These are phyloP conservation scores for Cordyceps sp. DNA, from an alignment of 2,329 filamentous ascomycete species.

Conservation along the genomic window DNA sequence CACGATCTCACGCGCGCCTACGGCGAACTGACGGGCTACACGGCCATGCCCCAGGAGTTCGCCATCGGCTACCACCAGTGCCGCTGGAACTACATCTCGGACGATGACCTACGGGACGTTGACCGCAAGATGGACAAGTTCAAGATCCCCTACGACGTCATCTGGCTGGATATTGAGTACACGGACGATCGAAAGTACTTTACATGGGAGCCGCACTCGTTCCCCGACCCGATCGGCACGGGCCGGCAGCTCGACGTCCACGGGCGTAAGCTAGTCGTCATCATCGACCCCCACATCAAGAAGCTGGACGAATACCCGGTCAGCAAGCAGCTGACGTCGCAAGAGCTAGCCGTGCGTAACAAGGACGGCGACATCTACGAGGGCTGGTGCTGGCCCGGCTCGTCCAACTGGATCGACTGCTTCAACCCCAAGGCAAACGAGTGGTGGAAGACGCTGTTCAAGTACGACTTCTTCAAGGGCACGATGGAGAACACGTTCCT, in stretches of 20 bases:
- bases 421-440: constrained; percentile 84
- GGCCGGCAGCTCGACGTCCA: constrained; percentile 71
- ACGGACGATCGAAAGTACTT: constrained; percentile 97
- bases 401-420: constrained; percentile 88
- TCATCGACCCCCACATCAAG: constrained; percentile 98
- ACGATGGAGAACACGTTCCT: constrained; percentile 77
- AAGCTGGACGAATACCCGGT: constrained; percentile 66
- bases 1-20: constrained; percentile 70
- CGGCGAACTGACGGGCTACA: constrained; percentile 79
- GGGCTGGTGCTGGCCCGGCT: constrained; percentile 97
- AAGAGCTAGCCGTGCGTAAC: constrained; percentile 72
- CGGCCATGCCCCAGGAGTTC: constrained; percentile 82
- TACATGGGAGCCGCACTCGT: constrained; percentile 84
- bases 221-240: constrained; percentile 75
- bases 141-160: constrained; percentile 94
- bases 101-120: constrained; percentile 93
- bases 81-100: constrained; percentile 96
- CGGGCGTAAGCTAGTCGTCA: constrained; percentile 78
- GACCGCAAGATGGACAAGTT: constrained; percentile 92
- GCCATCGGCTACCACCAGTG: constrained; percentile 92
- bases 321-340: constrained; percentile 65
- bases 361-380: constrained; percentile 84
- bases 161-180: constrained; percentile 98
- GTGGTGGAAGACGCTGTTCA: constrained; percentile 86
- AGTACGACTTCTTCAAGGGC: constrained; percentile 75